Percentiles rank a stretch among this genome's conserved stretches.
These are phyloP conservation scores for Colletotrichum sansevieriae DNA, from an alignment of 2,329 filamentous ascomycete genomes.

Conservation along the genomic window DNA sequence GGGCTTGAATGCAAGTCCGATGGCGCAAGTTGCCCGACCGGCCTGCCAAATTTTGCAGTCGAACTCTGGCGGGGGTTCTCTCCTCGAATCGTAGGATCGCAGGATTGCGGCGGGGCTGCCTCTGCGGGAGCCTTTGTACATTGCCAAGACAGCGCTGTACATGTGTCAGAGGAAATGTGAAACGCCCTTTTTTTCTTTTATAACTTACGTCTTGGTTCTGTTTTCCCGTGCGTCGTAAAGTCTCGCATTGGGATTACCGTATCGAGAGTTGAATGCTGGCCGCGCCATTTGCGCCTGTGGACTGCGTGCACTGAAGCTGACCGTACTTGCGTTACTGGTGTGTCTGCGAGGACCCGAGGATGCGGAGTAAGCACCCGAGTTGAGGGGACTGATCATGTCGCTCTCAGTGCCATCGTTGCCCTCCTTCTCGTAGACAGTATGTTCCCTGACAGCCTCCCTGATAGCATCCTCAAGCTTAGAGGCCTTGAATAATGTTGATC, in stretches of 20 bases:
- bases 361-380: slow-evolving; percentile 55
- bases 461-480: slow-evolving; percentile 96
- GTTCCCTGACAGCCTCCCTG: slow-evolving; percentile 85
- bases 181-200: background rate
- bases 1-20: slow-evolving; percentile 94
- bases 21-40: slow-evolving; percentile 91
- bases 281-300: slow-evolving; percentile 68
- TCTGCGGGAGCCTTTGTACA: slow-evolving; percentile 85
- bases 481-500: slow-evolving; percentile 95
- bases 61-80: slow-evolving; percentile 89
- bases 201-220: slow-evolving; percentile 87
- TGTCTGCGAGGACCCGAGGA: slow-evolving; percentile 68
- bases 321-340: slow-evolving; percentile 83
- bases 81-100: slow-evolving; percentile 94
- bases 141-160: slow-evolving; percentile 86
- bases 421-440: slow-evolving; percentile 83
- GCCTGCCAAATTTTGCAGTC: slow-evolving; percentile 98
- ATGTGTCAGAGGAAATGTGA: slow-evolving; percentile 5
- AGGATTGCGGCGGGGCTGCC: slow-evolving; percentile 79
- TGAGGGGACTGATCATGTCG: slow-evolving; percentile 57
- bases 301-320: slow-evolving; percentile 82
- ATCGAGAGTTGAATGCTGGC: slow-evolving; percentile 67
- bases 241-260: slow-evolving; percentile 85
- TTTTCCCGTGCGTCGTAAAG: slow-evolving; percentile 91
- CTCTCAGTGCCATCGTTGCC: slow-evolving; percentile 77